Conservation (phyloP, 352 stramenopile species). For the Hyaloperonospora arabidopsidis region DNA sequence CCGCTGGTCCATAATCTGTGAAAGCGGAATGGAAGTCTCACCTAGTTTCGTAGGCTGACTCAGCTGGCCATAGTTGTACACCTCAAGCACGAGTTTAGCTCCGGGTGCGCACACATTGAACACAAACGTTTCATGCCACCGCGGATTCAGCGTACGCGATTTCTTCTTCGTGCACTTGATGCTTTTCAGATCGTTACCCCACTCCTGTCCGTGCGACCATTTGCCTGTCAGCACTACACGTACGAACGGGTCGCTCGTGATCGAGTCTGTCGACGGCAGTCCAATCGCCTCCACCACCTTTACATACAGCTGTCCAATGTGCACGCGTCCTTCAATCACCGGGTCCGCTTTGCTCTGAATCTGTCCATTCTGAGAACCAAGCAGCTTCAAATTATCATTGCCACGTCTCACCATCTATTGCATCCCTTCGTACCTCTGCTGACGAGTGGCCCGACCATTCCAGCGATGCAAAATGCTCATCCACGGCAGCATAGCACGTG, state of each 20-base stretch:
- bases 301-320: slow-evolving; percentile 81
- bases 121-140: slow-evolving; percentile 83
- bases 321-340: slow-evolving; percentile 73
- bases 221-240: slow-evolving; percentile 77
- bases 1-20: slow-evolving; percentile 78
- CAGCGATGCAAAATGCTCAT: slow-evolving; percentile 77
- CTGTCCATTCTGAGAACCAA: slow-evolving; percentile 16
- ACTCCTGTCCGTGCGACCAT: slow-evolving; percentile 82
- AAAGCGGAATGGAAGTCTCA: slow-evolving; percentile 65
- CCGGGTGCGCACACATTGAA: slow-evolving; percentile 82
- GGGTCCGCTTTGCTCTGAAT: slow-evolving; percentile 63
- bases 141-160: slow-evolving; percentile 76
- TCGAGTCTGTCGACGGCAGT: slow-evolving; percentile 78
- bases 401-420: too few species aligned
- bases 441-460: slow-evolving; percentile 78
- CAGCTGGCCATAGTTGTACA: slow-evolving; percentile 81
- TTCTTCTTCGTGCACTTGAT: slow-evolving; percentile 84
- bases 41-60: slow-evolving; percentile 77
- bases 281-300: slow-evolving; percentile 83
- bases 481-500: slow-evolving; percentile 72
- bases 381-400: too few species aligned
- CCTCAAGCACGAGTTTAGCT: slow-evolving; percentile 73
- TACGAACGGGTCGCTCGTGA: slow-evolving; percentile 83
- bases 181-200: slow-evolving; percentile 73
- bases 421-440: slow-evolving; percentile 34